Evolutionary conservation across 2,329 filamentous ascomycete genomes (phyloP).

Genomic region (Neofusicoccum sp.): DNA sequence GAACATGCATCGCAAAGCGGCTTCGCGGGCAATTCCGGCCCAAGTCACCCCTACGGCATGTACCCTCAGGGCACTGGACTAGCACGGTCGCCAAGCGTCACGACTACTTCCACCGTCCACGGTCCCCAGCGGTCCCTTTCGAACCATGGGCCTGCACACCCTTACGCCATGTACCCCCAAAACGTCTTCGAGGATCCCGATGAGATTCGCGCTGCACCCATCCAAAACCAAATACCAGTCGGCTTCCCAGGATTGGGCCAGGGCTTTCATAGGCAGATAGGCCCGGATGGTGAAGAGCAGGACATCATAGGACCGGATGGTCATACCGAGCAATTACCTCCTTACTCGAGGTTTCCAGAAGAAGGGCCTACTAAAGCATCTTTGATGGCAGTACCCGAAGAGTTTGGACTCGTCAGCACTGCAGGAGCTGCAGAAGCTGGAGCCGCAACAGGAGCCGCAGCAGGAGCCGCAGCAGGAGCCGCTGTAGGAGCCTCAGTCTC

Average conservation of each 20-base stretch:
- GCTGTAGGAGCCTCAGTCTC: not conserved
- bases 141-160: constrained; percentile 71
- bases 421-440: constrained; percentile 28
- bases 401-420: not conserved
- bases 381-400: constrained; percentile 24
- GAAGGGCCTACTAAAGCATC: constrained; percentile 62
- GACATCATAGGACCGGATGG: constrained; percentile 86
- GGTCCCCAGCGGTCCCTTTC: constrained; percentile 57
- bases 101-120: constrained; percentile 68
- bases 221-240: constrained; percentile 54
- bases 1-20: constrained; percentile 57
- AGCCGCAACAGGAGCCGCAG: not conserved
- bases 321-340: constrained; percentile 86
- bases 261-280: constrained; percentile 69
- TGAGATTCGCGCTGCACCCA: constrained; percentile 30
- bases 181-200: constrained; percentile 61
- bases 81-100: constrained; percentile 61
- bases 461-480: not conserved
- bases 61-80: constrained; percentile 68
- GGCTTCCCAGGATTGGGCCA: constrained; percentile 70
- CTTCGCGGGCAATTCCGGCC: constrained; percentile 63
- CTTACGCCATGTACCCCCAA: constrained; percentile 84
- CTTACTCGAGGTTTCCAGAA: constrained; percentile 86
- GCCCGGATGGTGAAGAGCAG: constrained; percentile 81
- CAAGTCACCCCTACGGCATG: constrained; percentile 82